Evolutionary conservation across 2,329 filamentous ascomycete species (phyloP), one percentile per base, ranked within the genome.

Genomic region (Emericellopsis atlantica): DNA sequence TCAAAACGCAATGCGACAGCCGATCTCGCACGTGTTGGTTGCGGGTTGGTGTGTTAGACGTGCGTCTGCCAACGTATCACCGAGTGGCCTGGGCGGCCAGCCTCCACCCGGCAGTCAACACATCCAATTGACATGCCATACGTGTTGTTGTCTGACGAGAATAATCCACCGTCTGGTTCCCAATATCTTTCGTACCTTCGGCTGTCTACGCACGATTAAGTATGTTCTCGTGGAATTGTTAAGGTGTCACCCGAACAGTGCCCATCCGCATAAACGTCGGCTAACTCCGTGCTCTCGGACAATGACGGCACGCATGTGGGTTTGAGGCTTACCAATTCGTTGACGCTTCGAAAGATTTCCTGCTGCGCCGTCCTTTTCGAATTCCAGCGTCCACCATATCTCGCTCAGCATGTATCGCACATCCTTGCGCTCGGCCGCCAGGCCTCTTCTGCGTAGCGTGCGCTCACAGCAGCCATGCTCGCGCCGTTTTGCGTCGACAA

Each of bases 401-500:
- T 43, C 26, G 10, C 21, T 43, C 29, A 29, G 26, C 34, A 76
- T 77, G 73, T 75, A 73, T 48, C 70, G 72, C 57, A 57, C 66
- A 49, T 64, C 69, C 39, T 50, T 72, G 50, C 63, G 70, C 50
- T 62, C 69, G 39, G 59, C 68, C 47, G 62, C 70, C 41, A 62
- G 58, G 51, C 56, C 68, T 47, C 60, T 65, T 44, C 52, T 64
- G 49, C 59, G 60, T 50, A 55, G 59, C 44, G 42, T 64, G 48
- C 54, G 59, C 41, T 53, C 60, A 8, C 42, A 62, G 48, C 54
- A 59, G 40, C 54, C 60, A 14, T 59, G 57, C 31, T 60, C 66
- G 37, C 64, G 71, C 47, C 67, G 74, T 48, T 69, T 74, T 46
- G 62, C 69, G 42, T 74, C 74, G 41, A 56, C 64, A 6, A 29